These are phyloP conservation scores for Harringtonia lauricola DNA, from an alignment of 2,329 filamentous ascomycete species.

Conservation along the genomic window DNA sequence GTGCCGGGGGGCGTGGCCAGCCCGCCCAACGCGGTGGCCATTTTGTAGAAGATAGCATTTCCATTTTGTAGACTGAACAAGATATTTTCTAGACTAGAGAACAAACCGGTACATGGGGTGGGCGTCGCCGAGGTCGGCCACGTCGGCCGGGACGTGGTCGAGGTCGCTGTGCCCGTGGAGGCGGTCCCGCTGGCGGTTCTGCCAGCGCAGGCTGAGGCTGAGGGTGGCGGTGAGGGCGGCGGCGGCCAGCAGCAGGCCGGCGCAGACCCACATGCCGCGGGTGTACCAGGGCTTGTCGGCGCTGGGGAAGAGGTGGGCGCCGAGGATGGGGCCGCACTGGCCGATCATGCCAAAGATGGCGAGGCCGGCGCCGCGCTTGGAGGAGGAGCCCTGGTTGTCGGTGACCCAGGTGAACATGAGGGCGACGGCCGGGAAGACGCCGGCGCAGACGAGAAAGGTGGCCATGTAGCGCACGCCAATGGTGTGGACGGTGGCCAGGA, in stretches of 20 bases:
- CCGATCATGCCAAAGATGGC: conserved; percentile 51
- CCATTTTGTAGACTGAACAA: too few relatives aligned
- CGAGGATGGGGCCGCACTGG: conserved; percentile 51
- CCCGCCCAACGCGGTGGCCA: conserved; percentile 24
- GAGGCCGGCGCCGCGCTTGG: conserved; percentile 51
- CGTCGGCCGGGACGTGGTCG: too few relatives aligned
- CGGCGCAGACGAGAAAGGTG: conserved; percentile 32
- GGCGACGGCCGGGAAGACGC: conserved; percentile 52
- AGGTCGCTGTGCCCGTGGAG: too few relatives aligned
- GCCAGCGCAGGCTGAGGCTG: conserved; percentile 19
- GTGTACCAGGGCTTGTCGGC: conserved; percentile 24
- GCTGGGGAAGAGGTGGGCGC: conserved; percentile 51
- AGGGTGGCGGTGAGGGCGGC: conserved; percentile 22
- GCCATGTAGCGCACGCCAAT: conserved; percentile 33
- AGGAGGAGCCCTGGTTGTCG: conserved; percentile 60
- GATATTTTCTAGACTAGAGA: too few relatives aligned
- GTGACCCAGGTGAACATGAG: conserved; percentile 61
- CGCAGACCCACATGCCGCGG: conserved; percentile 28
- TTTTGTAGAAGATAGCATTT: too few relatives aligned
- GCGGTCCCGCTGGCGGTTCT: conserved; percentile 21
- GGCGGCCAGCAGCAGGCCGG: conserved; percentile 29
- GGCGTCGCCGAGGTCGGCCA: too few relatives aligned
- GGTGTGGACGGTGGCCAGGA: conserved; percentile 46
- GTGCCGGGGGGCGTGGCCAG: conserved; percentile 26
- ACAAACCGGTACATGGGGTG: too few relatives aligned